These are phyloP conservation scores for Cyphellophora europaea DNA, from an alignment of 2,329 filamentous ascomycete species.

Conservation along the genomic window DNA sequence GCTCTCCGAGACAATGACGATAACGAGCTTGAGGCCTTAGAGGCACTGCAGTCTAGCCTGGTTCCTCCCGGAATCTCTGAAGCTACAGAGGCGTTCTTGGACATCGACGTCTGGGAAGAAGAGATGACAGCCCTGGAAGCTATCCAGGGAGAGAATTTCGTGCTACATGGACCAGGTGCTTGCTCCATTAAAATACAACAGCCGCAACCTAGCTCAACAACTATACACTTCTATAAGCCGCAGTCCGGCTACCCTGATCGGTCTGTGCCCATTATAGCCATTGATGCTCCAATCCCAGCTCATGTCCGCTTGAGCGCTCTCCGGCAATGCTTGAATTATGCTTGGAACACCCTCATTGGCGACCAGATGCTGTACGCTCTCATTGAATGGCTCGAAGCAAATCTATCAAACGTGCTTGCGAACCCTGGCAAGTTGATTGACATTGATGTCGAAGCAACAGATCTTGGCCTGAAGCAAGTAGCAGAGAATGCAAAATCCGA, in stretches of 20 bases:
- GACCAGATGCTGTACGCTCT: constrained; percentile 88
- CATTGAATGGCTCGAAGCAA: constrained; percentile 82
- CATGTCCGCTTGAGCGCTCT: constrained; percentile 89
- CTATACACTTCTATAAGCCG: constrained; percentile 60
- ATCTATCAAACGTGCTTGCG: constrained; percentile 72
- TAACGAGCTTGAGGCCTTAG: constrained; percentile 69
- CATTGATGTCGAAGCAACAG: constrained; percentile 66
- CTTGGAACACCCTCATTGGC: constrained; percentile 61
- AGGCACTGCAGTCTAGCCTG: constrained; percentile 65
- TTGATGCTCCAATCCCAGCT: constrained; percentile 58
- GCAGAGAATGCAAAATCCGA: constrained; percentile 3
- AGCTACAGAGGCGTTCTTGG: constrained; percentile 22
- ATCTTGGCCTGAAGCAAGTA: constrained; percentile 14
- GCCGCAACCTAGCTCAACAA: constrained; percentile 4
- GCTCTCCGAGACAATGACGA: constrained; percentile 60
- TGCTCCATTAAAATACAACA: constrained; percentile 61
- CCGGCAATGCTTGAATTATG: constrained; percentile 63
- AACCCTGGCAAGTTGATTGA: constrained; percentile 75
- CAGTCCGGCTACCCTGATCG: constrained; percentile 56
- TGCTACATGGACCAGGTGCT: constrained; percentile 48
- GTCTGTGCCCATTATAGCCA: constrained; percentile 52
- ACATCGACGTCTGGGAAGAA: constrained; percentile 63
- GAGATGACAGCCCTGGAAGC: constrained; percentile 77
- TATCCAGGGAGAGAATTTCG: constrained; percentile 71
- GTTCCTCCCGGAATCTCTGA: constrained; percentile 11